These are phyloP conservation scores for Ilyonectria destructans DNA, from an alignment of 2,329 filamentous ascomycete species.

Conservation along the genomic window DNA sequence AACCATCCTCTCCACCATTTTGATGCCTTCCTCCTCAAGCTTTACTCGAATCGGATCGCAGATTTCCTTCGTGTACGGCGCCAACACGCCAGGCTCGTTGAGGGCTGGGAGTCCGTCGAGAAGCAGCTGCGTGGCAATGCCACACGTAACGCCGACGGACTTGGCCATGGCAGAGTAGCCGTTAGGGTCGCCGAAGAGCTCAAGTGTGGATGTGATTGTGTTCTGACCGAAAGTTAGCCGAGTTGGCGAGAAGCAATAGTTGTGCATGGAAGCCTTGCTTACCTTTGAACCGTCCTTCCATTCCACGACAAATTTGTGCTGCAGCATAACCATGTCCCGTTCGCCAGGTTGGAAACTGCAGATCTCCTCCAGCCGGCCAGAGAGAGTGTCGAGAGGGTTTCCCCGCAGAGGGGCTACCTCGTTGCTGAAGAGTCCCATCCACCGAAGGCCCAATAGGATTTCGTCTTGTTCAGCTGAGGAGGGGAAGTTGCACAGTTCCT, in stretches of 20 bases:
- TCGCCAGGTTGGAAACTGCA: slow-evolving; percentile 15
- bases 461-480: slow-evolving; percentile 65
- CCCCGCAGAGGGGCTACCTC: slow-evolving; percentile 70
- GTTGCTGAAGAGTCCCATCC: slow-evolving; percentile 66
- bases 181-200: slow-evolving; percentile 77
- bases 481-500: slow-evolving; percentile 73
- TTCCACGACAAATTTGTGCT: slow-evolving; percentile 63
- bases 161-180: slow-evolving; percentile 80
- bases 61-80: slow-evolving; percentile 36
- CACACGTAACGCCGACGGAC: slow-evolving; percentile 78
- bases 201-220: slow-evolving; percentile 75
- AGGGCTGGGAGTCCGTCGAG: slow-evolving; percentile 63
- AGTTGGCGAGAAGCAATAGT: background rate
- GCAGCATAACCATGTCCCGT: slow-evolving; percentile 26
- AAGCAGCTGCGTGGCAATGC: slow-evolving; percentile 75
- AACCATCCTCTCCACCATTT: slow-evolving; percentile 12
- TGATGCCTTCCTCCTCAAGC: slow-evolving; percentile 33
- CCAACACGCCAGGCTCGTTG: slow-evolving; percentile 38
- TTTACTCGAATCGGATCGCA: slow-evolving; percentile 31
- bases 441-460: slow-evolving; percentile 6
- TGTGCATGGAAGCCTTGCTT: background rate
- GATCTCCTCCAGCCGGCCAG: background rate
- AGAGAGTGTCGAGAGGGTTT: slow-evolving; percentile 54
- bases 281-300: slow-evolving; percentile 71
- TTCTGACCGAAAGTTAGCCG: background rate